phyloP scores from a whole-genome alignment of 2,329 filamentous ascomycete genomes.

The Pestalotiopsis sp. region DNA sequence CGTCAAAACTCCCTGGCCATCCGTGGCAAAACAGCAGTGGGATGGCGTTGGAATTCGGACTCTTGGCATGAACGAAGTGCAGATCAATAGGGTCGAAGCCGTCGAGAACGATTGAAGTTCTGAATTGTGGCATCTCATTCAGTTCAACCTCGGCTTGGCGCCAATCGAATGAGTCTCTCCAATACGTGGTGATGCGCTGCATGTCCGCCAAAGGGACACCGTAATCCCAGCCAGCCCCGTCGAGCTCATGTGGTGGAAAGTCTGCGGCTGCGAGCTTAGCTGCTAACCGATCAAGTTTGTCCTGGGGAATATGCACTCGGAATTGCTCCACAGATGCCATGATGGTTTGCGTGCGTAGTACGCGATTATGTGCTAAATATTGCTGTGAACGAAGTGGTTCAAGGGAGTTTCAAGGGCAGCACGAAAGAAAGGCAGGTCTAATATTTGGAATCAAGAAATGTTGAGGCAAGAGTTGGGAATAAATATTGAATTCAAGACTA shows the following conservation, averaged over 20 bases:
- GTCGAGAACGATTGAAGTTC: slow-evolving; percentile 51
- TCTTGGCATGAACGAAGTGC: slow-evolving; percentile 62
- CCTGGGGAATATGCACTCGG: slow-evolving; percentile 51
- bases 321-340: slow-evolving; percentile 36
- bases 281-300: slow-evolving; percentile 52
- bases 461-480: too few relatives aligned
- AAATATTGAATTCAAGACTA: too few relatives aligned
- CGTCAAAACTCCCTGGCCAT: slow-evolving; percentile 61
- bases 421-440: too few relatives aligned
- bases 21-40: slow-evolving; percentile 30
- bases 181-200: slow-evolving; percentile 58
- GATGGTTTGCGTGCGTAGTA: neutral
- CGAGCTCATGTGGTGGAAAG: slow-evolving; percentile 57
- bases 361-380: too few relatives aligned
- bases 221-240: slow-evolving; percentile 54
- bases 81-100: slow-evolving; percentile 61
- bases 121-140: slow-evolving; percentile 63
- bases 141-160: slow-evolving; percentile 57
- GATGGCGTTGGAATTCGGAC: slow-evolving; percentile 41
- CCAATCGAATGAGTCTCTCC: slow-evolving; percentile 64
- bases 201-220: slow-evolving; percentile 62
- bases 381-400: too few relatives aligned
- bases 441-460: too few relatives aligned
- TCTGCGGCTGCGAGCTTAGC: slow-evolving; percentile 54
- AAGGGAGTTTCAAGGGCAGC: too few relatives aligned